These are phyloP conservation scores for Trametes hirsuta DNA, from an alignment of 1,284 basidiomycete genomes.

Conservation along the genomic window DNA sequence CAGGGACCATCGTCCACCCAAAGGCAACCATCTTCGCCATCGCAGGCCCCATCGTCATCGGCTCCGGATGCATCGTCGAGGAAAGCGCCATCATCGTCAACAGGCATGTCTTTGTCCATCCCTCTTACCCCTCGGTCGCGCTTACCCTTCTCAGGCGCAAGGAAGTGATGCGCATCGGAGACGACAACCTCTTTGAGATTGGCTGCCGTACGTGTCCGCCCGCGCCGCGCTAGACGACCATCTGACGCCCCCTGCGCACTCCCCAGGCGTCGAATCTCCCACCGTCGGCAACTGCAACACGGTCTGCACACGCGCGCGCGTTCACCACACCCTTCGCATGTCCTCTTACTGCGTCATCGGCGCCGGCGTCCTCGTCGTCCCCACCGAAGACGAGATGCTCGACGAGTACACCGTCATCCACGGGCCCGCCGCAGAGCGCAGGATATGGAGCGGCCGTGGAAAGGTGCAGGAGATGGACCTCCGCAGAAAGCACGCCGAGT, in stretches of 20 bases:
- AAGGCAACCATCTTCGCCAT: slow-evolving; percentile 90
- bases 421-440: slow-evolving; percentile 71
- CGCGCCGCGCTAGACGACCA: background rate
- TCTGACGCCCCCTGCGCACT: background rate
- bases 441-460: slow-evolving; percentile 87
- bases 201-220: slow-evolving; percentile 70
- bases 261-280: slow-evolving; percentile 80
- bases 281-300: slow-evolving; percentile 85
- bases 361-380: slow-evolving; percentile 74
- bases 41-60: slow-evolving; percentile 86
- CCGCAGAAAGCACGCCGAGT: slow-evolving; percentile 87
- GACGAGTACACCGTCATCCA: slow-evolving; percentile 89
- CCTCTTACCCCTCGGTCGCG: background rate
- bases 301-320: slow-evolving; percentile 78
- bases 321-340: slow-evolving; percentile 80
- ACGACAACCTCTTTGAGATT: slow-evolving; percentile 93
- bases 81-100: slow-evolving; percentile 90
- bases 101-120: slow-evolving; percentile 43
- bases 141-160: slow-evolving; percentile 53
- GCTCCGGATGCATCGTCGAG: slow-evolving; percentile 88
- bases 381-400: slow-evolving; percentile 74
- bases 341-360: slow-evolving; percentile 84
- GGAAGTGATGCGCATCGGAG: slow-evolving; percentile 89
- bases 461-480: slow-evolving; percentile 84
- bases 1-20: slow-evolving; percentile 90